Conservation (phyloP, 192 early-diverging fungal genomes). For the Coemansia sp. region DNA sequence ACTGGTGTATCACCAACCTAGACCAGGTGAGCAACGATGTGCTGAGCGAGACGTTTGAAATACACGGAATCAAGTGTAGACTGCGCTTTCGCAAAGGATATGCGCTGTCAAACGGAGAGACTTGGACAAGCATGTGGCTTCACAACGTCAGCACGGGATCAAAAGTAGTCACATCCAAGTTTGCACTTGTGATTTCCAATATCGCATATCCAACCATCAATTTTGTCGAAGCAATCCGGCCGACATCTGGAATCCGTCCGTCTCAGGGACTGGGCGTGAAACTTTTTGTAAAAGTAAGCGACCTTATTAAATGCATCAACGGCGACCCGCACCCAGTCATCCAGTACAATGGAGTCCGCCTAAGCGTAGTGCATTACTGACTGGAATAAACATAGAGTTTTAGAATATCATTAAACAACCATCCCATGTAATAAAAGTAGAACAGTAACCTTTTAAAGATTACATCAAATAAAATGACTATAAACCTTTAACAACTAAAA, state of each 20-base stretch:
- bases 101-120: conserved; percentile 22
- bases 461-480: too few relatives aligned
- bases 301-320: conserved; percentile 3
- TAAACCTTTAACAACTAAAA: neutral
- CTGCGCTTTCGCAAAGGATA: conserved; percentile 19
- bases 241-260: conserved; percentile 19
- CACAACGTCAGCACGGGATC: conserved; percentile 20
- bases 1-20: conserved; percentile 15
- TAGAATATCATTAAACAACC: too few relatives aligned
- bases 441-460: too few relatives aligned
- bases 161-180: conserved; percentile 13
- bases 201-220: conserved; percentile 18
- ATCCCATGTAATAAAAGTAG: too few relatives aligned
- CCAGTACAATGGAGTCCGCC: conserved; percentile 5
- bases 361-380: conserved; percentile 11
- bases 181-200: conserved; percentile 22
- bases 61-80: conserved; percentile 21
- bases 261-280: conserved; percentile 28
- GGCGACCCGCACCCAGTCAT: conserved; percentile 5
- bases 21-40: conserved; percentile 7
- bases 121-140: conserved; percentile 31
- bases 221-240: conserved; percentile 17
- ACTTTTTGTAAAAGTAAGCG: conserved; percentile 9
- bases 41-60: conserved; percentile 21
- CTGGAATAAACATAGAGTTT: neutral